Conservation (phyloP, 768 basidiomycete genomes). For the Trametes maxima region DNA sequence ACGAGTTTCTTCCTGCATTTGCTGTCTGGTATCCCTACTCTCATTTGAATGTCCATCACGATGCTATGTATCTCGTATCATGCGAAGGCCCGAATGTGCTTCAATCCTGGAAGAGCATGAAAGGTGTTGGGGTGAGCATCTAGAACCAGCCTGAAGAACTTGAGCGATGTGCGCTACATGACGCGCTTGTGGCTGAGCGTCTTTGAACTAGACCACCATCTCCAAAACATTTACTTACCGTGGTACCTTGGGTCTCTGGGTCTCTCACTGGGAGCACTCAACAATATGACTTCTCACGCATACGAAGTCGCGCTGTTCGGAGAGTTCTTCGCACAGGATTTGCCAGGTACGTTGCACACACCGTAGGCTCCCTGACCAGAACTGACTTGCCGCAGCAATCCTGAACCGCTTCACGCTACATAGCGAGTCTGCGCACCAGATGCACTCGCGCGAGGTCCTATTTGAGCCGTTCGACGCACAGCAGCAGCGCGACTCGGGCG, state of each 20-base stretch:
- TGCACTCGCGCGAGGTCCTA: slow-evolving; percentile 78
- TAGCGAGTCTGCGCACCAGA: slow-evolving; percentile 72
- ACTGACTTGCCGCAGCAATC: slow-evolving; percentile 48
- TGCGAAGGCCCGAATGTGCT: neutral
- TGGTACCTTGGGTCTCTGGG: neutral
- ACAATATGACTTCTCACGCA: slow-evolving; percentile 45
- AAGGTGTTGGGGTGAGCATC: too few species aligned
- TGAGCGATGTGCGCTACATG: neutral
- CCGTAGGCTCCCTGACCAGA: neutral
- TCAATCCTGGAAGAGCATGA: too few species aligned
- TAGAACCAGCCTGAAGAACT: too few species aligned
- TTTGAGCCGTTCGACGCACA: slow-evolving; percentile 79
- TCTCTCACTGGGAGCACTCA: neutral
- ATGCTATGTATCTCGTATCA: neutral
- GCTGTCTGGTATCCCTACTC: neutral
- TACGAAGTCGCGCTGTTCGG: slow-evolving; percentile 86
- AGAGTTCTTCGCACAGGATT: slow-evolving; percentile 77
- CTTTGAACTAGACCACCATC: neutral
- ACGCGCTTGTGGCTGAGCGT: neutral
- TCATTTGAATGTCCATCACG: neutral
- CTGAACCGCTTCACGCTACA: slow-evolving; percentile 82
- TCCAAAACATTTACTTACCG: neutral
- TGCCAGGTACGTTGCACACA: slow-evolving; percentile 34
- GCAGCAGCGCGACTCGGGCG: slow-evolving; percentile 57
- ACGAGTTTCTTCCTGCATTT: slow-evolving; percentile 4